phyloP scores from a whole-genome alignment of 148 eudicot genomes.

The Limonium bicolor region DNA sequence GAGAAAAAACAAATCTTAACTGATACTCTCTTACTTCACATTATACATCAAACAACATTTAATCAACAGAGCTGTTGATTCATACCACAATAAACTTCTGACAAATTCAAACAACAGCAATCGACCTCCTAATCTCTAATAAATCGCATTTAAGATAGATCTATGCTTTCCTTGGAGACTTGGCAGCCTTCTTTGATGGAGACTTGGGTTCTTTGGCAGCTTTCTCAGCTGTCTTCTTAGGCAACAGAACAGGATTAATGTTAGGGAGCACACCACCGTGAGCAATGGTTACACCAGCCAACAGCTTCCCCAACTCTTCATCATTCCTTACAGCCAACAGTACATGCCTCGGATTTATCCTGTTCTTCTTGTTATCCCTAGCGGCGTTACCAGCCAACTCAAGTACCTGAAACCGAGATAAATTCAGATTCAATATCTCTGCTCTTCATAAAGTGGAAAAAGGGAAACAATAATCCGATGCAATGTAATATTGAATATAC shows the following conservation, averaged over 20 bases:
- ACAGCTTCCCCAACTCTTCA: conserved; percentile 4
- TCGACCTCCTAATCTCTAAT: too few species aligned
- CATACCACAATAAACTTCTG: too few species aligned
- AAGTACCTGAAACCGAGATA: too few species aligned
- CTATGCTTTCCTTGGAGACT: neutral
- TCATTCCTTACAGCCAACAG: conserved; percentile 4
- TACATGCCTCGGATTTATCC: conserved; percentile 1
- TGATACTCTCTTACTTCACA: too few species aligned
- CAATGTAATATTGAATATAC: neutral
- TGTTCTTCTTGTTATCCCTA: conserved; percentile 6
- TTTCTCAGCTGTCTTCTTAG: conserved; percentile 2
- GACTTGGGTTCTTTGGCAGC: neutral
- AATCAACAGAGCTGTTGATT: too few species aligned
- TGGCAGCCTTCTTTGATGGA: neutral
- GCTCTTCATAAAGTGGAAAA: too few species aligned
- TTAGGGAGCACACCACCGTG: neutral
- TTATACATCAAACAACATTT: too few species aligned
- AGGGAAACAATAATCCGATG: neutral
- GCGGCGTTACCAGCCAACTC: conserved; percentile 5
- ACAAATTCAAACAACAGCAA: too few species aligned
- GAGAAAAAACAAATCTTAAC: too few species aligned
- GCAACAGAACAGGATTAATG: neutral
- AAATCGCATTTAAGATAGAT: too few species aligned
- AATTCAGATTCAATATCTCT: too few species aligned
- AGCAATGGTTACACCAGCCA: conserved; percentile 4